phyloP scores from a whole-genome alignment of 2,329 filamentous ascomycete genomes.

The Apiospora aurea region DNA sequence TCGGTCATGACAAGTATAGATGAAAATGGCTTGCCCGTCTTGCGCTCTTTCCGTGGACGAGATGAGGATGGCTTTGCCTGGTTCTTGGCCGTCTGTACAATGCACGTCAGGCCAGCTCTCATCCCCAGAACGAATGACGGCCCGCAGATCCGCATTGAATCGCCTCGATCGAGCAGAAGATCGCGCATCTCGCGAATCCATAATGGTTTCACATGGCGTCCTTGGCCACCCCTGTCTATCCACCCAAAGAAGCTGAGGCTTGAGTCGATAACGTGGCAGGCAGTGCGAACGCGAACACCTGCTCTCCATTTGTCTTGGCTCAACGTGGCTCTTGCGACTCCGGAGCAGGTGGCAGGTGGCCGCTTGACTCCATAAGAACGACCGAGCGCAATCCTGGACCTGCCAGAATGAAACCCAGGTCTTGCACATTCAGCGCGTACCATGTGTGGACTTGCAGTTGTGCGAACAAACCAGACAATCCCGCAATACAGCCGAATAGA shows the following conservation, averaged over 20 bases:
- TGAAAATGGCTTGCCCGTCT: too few relatives aligned
- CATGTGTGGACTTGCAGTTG: neutral
- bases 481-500: too few relatives aligned
- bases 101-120: neutral
- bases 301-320: neutral
- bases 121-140: conserved; percentile 10
- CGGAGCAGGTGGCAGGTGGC: too few relatives aligned
- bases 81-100: neutral
- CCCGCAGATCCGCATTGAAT: conserved; percentile 9
- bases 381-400: neutral
- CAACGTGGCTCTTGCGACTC: neutral
- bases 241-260: neutral
- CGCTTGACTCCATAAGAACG: too few relatives aligned
- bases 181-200: neutral
- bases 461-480: neutral
- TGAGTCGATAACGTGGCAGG: neutral
- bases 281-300: neutral
- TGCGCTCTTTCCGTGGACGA: neutral
- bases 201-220: neutral
- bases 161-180: neutral
- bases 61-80: neutral
- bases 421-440: neutral
- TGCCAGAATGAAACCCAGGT: neutral
- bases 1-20: neutral
- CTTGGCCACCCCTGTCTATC: neutral